Conservation (phyloP, 176 grass and related monocot species). For the Saccharum officinarum region DNA sequence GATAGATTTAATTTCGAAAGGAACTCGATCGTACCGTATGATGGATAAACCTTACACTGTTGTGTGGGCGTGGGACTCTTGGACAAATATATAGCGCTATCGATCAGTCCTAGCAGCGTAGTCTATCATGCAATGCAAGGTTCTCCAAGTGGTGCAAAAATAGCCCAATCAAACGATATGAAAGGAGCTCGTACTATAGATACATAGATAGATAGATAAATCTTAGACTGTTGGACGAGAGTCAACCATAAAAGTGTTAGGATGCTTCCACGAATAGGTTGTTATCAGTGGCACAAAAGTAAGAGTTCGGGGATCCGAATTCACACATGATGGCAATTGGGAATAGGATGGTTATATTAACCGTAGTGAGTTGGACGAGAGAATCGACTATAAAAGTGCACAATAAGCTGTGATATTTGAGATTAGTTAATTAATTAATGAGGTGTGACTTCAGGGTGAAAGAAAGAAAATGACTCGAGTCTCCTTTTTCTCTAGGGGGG, state of each 20-base stretch:
- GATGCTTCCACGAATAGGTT: not conserved
- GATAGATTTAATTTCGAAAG: not conserved
- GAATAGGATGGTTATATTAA: no score
- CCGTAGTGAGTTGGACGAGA: no score
- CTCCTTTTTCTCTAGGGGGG: not conserved
- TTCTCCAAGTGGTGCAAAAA: not conserved
- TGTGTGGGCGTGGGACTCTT: not conserved
- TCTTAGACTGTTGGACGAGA: not conserved
- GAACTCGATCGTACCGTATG: not conserved
- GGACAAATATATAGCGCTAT: no score
- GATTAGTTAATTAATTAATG: not conserved
- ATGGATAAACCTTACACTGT: not conserved
- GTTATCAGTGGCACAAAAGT: not conserved
- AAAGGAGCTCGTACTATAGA: not conserved
- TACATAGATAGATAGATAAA: not conserved
- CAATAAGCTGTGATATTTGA: no score
- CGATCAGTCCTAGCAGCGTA: not conserved
- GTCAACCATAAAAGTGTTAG: not conserved
- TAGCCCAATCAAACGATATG: no score
- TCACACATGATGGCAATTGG: not conserved
- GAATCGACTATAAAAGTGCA: no score
- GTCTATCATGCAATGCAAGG: not conserved
- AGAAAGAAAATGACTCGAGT: not conserved
- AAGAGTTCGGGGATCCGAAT: not conserved
- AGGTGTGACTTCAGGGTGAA: not conserved